These are phyloP conservation scores for Raffaelea arxii DNA, from an alignment of 2,329 filamentous ascomycete species.

Conservation along the genomic window DNA sequence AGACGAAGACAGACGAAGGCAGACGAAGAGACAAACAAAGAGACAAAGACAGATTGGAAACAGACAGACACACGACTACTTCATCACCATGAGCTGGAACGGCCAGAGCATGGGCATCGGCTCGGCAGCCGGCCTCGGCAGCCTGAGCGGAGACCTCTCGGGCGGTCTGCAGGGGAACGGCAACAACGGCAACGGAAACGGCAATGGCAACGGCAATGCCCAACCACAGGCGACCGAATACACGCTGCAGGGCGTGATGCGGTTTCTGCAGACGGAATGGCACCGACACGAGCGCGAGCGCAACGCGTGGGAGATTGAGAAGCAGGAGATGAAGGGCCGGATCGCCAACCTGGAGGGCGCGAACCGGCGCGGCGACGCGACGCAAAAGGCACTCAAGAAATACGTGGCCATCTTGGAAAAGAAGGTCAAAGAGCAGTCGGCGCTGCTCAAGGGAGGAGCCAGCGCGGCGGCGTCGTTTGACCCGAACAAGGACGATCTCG, in stretches of 20 bases:
- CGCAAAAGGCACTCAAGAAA: conserved; percentile 81
- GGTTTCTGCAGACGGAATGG: conserved; percentile 98
- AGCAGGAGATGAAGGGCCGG: conserved; percentile 96
- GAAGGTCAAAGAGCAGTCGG: conserved; percentile 74
- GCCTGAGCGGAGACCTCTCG: conserved; percentile 33
- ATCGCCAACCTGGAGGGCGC: conserved; percentile 93
- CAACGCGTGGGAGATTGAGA: conserved; percentile 98
- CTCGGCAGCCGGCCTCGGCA: conserved; percentile 20
- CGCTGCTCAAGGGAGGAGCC: conserved; percentile 51
- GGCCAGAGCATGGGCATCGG: conserved; percentile 28
- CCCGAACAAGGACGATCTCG: conserved; percentile 40
- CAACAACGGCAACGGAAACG: too few species aligned
- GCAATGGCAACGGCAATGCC: too few species aligned
- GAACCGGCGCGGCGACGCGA: conserved; percentile 72
- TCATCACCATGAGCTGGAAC: conserved; percentile 14
- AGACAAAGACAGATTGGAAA: too few species aligned
- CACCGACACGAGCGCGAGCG: conserved; percentile 95
- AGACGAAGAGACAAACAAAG: too few species aligned
- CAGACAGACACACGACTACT: too few species aligned
- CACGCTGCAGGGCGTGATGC: conserved; percentile 77
- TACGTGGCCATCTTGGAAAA: conserved; percentile 84
- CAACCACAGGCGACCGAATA: conserved; percentile 52
- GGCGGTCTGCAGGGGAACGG: conserved; percentile 35
- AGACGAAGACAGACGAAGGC: too few species aligned
- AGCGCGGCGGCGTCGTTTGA: conserved; percentile 26